phyloP scores from a whole-genome alignment of 345 rosid genomes.

The Kandelia obovata region DNA sequence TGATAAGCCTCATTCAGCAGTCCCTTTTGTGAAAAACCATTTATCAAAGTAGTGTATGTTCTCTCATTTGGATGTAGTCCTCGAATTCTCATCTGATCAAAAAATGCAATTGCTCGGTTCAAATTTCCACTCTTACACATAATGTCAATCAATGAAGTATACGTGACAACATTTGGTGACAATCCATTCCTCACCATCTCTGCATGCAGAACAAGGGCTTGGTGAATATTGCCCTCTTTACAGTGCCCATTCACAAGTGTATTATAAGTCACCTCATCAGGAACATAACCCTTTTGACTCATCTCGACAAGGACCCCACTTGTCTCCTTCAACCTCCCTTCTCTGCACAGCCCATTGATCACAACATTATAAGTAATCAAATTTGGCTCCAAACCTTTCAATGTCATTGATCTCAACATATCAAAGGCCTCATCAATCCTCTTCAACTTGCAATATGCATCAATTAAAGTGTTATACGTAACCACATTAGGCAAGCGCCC shows the following conservation, averaged over 20 bases:
- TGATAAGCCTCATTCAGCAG: conserved; percentile 57
- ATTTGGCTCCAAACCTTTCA: conserved; percentile 69
- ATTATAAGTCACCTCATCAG: conserved; percentile 76
- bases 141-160: conserved; percentile 71
- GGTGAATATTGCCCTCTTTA: conserved; percentile 70
- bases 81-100: conserved; percentile 79
- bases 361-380: conserved; percentile 73
- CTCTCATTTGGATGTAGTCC: conserved; percentile 70
- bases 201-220: conserved; percentile 69
- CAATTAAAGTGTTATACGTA: conserved; percentile 71
- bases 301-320: conserved; percentile 50
- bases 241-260: conserved; percentile 82
- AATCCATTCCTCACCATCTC: conserved; percentile 77
- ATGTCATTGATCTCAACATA: conserved; percentile 53
- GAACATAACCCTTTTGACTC: conserved; percentile 49
- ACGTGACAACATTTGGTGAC: conserved; percentile 76
- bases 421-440: conserved; percentile 55
- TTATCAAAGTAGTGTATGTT: conserved; percentile 75
- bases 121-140: conserved; percentile 84
- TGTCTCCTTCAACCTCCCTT: conserved; percentile 75
- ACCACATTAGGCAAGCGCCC: conserved; percentile 82
- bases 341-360: conserved; percentile 69
- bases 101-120: conserved; percentile 70
- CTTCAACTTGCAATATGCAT: conserved; percentile 57
- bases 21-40: conserved; percentile 78